Base-by-base conservation (phyloP, 495 filamentous ascomycete species). In the Xylaria curta region DNA sequence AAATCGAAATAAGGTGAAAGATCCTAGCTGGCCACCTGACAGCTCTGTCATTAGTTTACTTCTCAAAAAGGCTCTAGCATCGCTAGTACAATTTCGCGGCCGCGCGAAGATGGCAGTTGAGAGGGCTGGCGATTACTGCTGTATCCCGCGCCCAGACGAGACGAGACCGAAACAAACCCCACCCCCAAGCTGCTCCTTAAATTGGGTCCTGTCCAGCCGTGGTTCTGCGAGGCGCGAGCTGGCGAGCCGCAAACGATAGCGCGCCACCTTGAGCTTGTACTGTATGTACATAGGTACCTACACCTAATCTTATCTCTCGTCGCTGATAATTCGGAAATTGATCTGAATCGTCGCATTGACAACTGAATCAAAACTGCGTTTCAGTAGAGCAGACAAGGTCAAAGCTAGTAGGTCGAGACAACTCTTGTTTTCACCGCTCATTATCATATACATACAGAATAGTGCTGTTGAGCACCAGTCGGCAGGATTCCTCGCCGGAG, bases 81-180 rank as follows among this genome's bases (percentile, higher is more conserved):
- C 42, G 15, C 13, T 26, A 60, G 31, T 26, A 56, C 28, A 60
- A 10, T 36, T 59, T n/a, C 17, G 26, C 54, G 13, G n/a, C 4
- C 31, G 21, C 58, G 38, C 58, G 28, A 38, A 12, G 12, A 63
- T 63, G 60, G 60, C 38, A 63, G 60, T 63, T 63, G 60, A 36
- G 13, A 62, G 5, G 17, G 56, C n/a, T 59, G 21, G 31, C 31
- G 31, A 59, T 36, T 36, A 36, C 58, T 60, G 31, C 58, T 38
- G 33, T 21, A 60, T 44, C 38, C 38, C 36, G 21, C 60, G 60
- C 60, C 60, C 60, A 63, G 60, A 63, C 60, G 17, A 42, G 60
- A 26, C 60, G 60, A 44, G 38, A 63, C 60, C 60, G 60, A 63
- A 63, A 63, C 60, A 15, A 31, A 17, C 36, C n/a, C 60, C 60